These are phyloP conservation scores for Mortierella antarctica DNA, from an alignment of 192 early-diverging fungal species.

Conservation along the genomic window DNA sequence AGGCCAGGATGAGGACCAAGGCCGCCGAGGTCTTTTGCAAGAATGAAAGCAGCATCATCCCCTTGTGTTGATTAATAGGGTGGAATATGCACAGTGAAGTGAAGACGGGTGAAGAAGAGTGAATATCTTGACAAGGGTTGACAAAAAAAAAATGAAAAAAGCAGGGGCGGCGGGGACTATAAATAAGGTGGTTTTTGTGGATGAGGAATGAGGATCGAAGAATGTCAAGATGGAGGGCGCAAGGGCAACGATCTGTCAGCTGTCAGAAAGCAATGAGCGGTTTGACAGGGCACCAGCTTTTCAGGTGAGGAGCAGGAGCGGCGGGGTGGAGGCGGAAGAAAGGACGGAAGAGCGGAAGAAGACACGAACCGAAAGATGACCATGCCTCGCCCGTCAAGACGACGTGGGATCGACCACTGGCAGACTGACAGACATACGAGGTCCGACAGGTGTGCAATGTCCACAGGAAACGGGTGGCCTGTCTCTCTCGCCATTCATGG, in stretches of 20 bases:
- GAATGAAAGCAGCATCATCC: conserved; percentile 15
- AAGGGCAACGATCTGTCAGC: neutral
- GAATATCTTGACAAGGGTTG: neutral
- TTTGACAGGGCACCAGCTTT: neutral
- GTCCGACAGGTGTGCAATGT: too few relatives aligned
- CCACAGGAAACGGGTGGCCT: too few relatives aligned
- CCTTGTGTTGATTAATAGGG: neutral
- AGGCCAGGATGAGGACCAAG: conserved; percentile 9
- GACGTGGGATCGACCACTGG: too few relatives aligned
- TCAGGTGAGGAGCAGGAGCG: neutral
- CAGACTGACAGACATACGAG: too few relatives aligned
- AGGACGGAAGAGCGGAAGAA: conserved; percentile 1
- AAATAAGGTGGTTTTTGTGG: neutral
- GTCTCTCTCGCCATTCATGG: too few relatives aligned
- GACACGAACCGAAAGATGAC: neutral
- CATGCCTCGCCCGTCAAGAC: too few relatives aligned
- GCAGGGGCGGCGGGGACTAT: neutral
- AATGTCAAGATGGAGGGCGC: conserved; percentile 1
- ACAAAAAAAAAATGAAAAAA: conserved; percentile 12
- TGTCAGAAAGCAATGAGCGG: neutral
- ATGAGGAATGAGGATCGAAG: conserved; percentile 15
- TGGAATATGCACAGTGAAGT: neutral
- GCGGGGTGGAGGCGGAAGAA: neutral
- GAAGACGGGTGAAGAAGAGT: neutral
- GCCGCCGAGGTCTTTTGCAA: neutral